These are phyloP conservation scores for Arthrobotrys sphaeroides DNA, from an alignment of 2,329 filamentous ascomycete genomes.

Conservation along the genomic window DNA sequence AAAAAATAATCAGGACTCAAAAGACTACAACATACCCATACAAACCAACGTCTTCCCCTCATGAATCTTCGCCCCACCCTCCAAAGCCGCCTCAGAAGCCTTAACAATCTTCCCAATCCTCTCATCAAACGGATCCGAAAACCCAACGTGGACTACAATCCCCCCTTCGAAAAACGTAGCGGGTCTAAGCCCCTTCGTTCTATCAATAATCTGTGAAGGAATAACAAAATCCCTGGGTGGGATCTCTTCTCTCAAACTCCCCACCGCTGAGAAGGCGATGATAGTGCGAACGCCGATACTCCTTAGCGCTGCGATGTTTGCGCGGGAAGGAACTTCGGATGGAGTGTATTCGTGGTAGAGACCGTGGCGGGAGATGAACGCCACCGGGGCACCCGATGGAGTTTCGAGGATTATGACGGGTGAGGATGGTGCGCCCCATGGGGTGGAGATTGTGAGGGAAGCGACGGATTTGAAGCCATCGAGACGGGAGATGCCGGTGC, in stretches of 20 bases:
- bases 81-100: slow-evolving; percentile 75
- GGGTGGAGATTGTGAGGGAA: slow-evolving; percentile 77
- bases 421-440: slow-evolving; percentile 83
- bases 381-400: slow-evolving; percentile 75
- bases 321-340: slow-evolving; percentile 91
- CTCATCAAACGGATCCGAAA: slow-evolving; percentile 97
- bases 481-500: slow-evolving; percentile 88
- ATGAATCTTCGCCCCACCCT: slow-evolving; percentile 86
- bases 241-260: slow-evolving; percentile 89
- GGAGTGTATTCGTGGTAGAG: slow-evolving; percentile 87
- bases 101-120: slow-evolving; percentile 86
- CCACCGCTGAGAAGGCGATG: slow-evolving; percentile 94
- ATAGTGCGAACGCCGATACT: slow-evolving; percentile 87
- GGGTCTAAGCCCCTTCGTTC: slow-evolving; percentile 87
- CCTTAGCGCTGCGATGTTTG: slow-evolving; percentile 97
- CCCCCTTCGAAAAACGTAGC: slow-evolving; percentile 95
- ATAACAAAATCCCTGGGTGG: slow-evolving; percentile 96
- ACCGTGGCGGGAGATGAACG: slow-evolving; percentile 94
- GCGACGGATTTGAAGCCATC: slow-evolving; percentile 87
- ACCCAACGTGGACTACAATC: slow-evolving; percentile 91
- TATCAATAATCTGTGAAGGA: slow-evolving; percentile 96
- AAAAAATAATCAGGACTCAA: slow-evolving; percentile 10
- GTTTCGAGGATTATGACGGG: slow-evolving; percentile 83
- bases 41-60: slow-evolving; percentile 85
- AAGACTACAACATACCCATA: slow-evolving; percentile 75